Evolutionary conservation across 495 filamentous ascomycete genomes (phyloP).

Genomic region (Penicillium coprophilum): DNA sequence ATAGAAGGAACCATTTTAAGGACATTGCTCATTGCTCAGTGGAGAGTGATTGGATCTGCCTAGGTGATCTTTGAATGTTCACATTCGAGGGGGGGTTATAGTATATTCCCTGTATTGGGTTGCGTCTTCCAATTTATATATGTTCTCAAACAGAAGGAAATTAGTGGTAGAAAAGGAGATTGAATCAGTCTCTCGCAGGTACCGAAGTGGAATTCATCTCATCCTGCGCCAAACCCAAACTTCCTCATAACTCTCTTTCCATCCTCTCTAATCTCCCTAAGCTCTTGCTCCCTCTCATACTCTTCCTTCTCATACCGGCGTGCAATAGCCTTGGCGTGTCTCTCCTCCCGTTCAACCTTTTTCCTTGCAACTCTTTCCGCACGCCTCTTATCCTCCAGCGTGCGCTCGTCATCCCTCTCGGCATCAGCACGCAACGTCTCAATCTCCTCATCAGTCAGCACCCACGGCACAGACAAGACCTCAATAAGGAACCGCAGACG

Average conservation of each 20-base stretch:
- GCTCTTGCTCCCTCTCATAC: constrained; percentile 35
- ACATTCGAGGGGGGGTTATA: too few species aligned
- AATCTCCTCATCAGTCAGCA: constrained; percentile 54
- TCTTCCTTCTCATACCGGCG: constrained; percentile 45
- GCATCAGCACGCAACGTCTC: constrained; percentile 53
- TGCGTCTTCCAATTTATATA: too few species aligned
- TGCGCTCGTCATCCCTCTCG: constrained; percentile 41
- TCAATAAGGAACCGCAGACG: constrained; percentile 59
- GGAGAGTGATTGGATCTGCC: too few species aligned
- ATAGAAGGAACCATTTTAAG: too few species aligned
- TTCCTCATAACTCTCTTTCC: constrained; percentile 35
- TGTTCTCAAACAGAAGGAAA: too few species aligned
- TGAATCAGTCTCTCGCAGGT: too few species aligned
- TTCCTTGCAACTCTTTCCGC: constrained; percentile 39
- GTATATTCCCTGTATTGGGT: too few species aligned
- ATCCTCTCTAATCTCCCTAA: constrained; percentile 31
- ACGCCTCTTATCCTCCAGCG: constrained; percentile 40
- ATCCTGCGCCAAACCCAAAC: constrained; percentile 21
- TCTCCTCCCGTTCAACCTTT: constrained; percentile 37
- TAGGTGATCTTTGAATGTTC: too few species aligned
- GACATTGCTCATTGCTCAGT: too few species aligned
- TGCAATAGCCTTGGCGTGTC: constrained; percentile 35
- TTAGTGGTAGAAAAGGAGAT: too few species aligned
- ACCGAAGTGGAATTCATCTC: neutral
- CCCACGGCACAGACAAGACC: constrained; percentile 69